Evolutionary conservation across 2,329 filamentous ascomycete species (phyloP), one percentile per base, ranked within the genome.

Genomic region (Ophiognomonia clavigignenti-juglandacearum): DNA sequence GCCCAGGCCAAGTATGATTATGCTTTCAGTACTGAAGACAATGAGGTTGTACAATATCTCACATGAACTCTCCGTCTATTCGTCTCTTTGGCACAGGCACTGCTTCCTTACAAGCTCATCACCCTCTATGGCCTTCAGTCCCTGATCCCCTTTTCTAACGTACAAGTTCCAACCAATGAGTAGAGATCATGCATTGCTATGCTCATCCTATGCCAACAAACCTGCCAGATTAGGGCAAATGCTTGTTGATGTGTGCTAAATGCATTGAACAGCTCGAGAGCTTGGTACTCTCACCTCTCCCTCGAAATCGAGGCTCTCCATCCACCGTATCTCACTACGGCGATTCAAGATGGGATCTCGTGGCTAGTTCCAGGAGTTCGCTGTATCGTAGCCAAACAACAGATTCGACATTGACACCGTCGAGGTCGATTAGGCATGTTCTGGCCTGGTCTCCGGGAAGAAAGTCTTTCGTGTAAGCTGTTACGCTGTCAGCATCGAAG

Each of bases 181-280:
- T 70, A 74, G 74, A 73, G 71, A 76, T 73, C 65, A 66, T 72
- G 68, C 66, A 66, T 70, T 65, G 64, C 65, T 66, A 71, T 65
- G 61, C 64, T 54, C 53, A 53, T 53, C 50, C 39, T 53, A 36
- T 39, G 35, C 39, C 43, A 45, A 43, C 47, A 43, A 40, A 44
- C 26, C 37, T 31, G 44, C 43, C 29, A 44, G 31, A 48, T 47
- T 44, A 51, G 29, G 31, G 31, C 48, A 57, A 57, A 56, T 59
- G 56, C 51, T 53, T 6, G 10, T 6, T 26, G 24, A 26, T 10
- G 6, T 26, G 24, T 26, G 24, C 6, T 26, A 26, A 26, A n/a
- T n/a, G n/a, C n/a, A n/a, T n/a, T n/a, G n/a, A n/a, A n/a, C n/a
- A n/a, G n/a, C n/a, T n/a, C n/a, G n/a, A n/a, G n/a, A n/a, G n/a